A percentile compares a stretch with the other conserved stretches of the same genome.
These are phyloP conservation scores for Lipomyces orientalis DNA, from an alignment of 805 yeast species.

Conservation along the genomic window DNA sequence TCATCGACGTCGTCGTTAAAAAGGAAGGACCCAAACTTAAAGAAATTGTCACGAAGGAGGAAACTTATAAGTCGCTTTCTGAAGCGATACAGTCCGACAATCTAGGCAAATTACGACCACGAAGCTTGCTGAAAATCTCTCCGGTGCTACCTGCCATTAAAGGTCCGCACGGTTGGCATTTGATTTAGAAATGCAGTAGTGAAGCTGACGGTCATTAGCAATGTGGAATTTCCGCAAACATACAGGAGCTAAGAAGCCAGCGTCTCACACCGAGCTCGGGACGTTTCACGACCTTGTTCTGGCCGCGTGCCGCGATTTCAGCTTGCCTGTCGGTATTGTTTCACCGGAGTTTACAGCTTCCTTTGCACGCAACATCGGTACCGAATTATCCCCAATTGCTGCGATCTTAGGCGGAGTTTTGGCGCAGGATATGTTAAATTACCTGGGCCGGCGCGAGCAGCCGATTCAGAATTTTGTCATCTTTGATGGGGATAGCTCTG, in stretches of 20 bases:
- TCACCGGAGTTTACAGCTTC: conserved; percentile 47
- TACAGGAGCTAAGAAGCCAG: not conserved
- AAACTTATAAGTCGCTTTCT: conserved; percentile 38
- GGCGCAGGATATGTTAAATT: conserved; percentile 89
- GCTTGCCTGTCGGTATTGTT: conserved; percentile 55
- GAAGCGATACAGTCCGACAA: conserved; percentile 24
- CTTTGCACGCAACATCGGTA: conserved; percentile 46
- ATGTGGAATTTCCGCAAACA: conserved; percentile 51
- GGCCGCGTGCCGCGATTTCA: conserved; percentile 44
- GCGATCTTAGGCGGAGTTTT: conserved; percentile 89
- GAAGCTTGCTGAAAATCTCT: conserved; percentile 54
- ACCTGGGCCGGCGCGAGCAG: conserved; percentile 71
- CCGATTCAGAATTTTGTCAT: conserved; percentile 83
- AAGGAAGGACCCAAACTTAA: conserved; percentile 40
- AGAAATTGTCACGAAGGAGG: conserved; percentile 42
- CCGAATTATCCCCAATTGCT: conserved; percentile 81
- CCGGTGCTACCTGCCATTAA: conserved; percentile 57
- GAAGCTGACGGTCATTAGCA: conserved; percentile 45
- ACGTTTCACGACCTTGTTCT: conserved; percentile 23
- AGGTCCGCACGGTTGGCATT: conserved; percentile 13
- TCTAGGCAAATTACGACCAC: conserved; percentile 38
- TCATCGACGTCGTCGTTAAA: conserved; percentile 48
- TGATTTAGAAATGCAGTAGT: not conserved
- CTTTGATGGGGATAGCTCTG: conserved; percentile 71
- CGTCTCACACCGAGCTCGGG: conserved; percentile 5